Evolutionary conservation across 352 stramenopile genomes (phyloP).

Genomic region (Aphanomyces astaci): DNA sequence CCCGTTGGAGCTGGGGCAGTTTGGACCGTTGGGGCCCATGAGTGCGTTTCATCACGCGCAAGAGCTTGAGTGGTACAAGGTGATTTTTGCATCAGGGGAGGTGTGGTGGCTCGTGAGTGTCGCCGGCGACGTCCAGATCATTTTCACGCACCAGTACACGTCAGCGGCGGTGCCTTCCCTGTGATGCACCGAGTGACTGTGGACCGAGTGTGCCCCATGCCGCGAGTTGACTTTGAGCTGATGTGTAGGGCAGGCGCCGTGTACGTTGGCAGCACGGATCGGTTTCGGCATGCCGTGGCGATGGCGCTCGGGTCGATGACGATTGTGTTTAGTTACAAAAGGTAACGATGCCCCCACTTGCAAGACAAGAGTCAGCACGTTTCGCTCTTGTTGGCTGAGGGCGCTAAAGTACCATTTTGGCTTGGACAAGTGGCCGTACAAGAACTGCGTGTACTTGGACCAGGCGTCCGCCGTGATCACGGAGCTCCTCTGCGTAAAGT

Average conservation of each 20-base stretch:
- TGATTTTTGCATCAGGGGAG: neutral
- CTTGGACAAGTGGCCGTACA: neutral
- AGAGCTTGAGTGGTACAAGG: constrained; percentile 4
- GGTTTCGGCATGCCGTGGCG: neutral
- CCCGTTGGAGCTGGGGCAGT: neutral
- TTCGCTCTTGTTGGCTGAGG: neutral
- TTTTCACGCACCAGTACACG: neutral
- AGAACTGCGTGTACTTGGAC: neutral
- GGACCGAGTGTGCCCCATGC: constrained; percentile 31
- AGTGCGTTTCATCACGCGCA: neutral
- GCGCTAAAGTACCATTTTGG: neutral
- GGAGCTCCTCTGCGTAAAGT: neutral
- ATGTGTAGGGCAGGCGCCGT: neutral
- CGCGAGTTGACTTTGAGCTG: constrained; percentile 26
- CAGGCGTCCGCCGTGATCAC: constrained; percentile 11
- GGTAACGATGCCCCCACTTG: neutral
- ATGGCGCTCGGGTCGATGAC: neutral
- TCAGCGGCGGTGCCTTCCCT: neutral
- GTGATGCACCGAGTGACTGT: neutral
- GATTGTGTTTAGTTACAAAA: neutral
- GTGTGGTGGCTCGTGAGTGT: constrained; percentile 9
- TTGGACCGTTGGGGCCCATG: neutral
- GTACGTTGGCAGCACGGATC: constrained; percentile 1
- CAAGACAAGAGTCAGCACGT: neutral
- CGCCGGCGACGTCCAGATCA: neutral